Base-by-base conservation (phyloP, 1,284 basidiomycete genomes). In the Cystobasidium pallidum region DNA sequence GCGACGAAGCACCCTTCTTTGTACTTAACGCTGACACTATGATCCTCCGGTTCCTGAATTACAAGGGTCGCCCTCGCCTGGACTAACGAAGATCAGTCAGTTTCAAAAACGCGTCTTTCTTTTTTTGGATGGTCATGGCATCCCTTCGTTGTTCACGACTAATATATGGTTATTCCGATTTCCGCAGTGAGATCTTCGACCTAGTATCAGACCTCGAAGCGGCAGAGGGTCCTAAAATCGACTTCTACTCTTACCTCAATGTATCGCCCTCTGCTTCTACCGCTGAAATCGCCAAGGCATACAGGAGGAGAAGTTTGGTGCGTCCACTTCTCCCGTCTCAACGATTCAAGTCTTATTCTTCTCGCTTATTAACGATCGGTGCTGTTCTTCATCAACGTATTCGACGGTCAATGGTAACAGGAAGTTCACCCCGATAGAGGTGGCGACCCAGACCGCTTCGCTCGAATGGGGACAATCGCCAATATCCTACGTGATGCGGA, bases 171-270 rank as follows among this genome's bases (percentile, higher is more conserved):
- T n/a, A n/a, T n/a, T n/a, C n/a, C n/a, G n/a, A n/a, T n/a, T n/a
- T n/a, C n/a, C 45, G 30, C 63, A 78, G 77, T 64, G 94, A 97
- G 82, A 94, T 97, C 66, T 97, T 97, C 79, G 94, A 96, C 82
- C 85, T 97, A n/a, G 93, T 96, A 71, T 86, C 86, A 75, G 90
- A 86, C 6, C 82, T 97, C 39, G 89, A 95, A 82, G 82, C 83
- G 0, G 84, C 90, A 1, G 93, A 95, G 84, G 94, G 89, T 76
- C 93, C 91, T 80, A 91, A 89, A 30, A 91, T 89, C 11, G 90
- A 88, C 0, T 97, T 97, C 82, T 97, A 95, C 83, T 89, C 89
- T 21, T 79, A 78, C 75, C 62, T 80, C 24, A 79, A 80, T 73
- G 68, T 76, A 10, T 75, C 78, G 11, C 76, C 76, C 55, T 41